Conservation (phyloP, 202 grass and related monocot species). For the Schoenoplectus tabernaemontani region DNA sequence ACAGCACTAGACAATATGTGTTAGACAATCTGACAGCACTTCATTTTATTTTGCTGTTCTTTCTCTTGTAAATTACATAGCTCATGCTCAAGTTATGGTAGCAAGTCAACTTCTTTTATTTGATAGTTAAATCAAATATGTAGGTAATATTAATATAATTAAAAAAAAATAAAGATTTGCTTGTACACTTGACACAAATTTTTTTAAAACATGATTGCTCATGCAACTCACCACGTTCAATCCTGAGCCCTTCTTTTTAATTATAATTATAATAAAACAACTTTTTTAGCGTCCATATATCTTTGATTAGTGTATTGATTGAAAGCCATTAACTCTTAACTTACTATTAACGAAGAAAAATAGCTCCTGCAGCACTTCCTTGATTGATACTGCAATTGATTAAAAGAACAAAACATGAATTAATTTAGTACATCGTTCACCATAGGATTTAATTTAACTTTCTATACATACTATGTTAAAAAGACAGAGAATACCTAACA, state of each 20-base stretch:
- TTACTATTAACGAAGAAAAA: neutral
- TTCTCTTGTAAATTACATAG: neutral
- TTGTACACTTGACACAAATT: neutral
- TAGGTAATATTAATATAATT: neutral
- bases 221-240: neutral
- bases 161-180: neutral
- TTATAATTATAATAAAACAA: neutral
- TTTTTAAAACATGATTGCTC: neutral
- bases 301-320: neutral
- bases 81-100: neutral
- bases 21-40: neutral
- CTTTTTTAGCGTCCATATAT: neutral
- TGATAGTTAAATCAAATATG: neutral
- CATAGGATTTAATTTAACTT: neutral
- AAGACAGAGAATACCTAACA: neutral
- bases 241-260: neutral
- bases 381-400: neutral
- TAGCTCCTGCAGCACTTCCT: neutral
- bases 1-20: neutral
- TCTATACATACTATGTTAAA: neutral
- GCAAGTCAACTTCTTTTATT: neutral
- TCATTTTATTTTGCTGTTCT: neutral
- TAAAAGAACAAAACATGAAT: neutral
- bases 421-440: neutral
- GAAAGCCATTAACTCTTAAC: no score